Evolutionary conservation across 2,329 filamentous ascomycete genomes (phyloP).

Genomic region (Sporothrix luriei): DNA sequence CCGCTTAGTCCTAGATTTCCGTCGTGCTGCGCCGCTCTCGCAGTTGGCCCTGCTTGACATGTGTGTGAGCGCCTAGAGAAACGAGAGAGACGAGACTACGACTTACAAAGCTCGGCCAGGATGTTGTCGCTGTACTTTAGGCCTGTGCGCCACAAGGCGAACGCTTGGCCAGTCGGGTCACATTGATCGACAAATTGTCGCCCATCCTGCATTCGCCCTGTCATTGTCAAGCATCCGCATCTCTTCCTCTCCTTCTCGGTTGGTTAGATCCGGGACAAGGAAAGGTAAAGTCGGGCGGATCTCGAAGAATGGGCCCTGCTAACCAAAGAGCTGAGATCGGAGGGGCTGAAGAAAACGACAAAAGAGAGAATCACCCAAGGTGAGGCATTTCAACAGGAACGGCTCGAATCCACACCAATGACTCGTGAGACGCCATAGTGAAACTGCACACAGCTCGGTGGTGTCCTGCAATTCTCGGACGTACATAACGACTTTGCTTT

Average conservation of each 20-base stretch:
- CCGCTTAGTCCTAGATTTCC: not conserved
- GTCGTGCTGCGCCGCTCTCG: constrained; percentile 13
- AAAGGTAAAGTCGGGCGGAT: not conserved
- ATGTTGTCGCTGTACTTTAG: too few species aligned
- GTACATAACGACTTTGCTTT: not conserved
- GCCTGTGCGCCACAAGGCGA: not conserved
- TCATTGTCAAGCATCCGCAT: not conserved
- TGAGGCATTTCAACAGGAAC: constrained; percentile 17
- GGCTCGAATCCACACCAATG: not conserved
- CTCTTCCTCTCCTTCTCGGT: not conserved
- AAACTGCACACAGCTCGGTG: not conserved
- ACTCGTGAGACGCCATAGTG: not conserved
- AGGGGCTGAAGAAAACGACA: not conserved
- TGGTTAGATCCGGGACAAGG: not conserved
- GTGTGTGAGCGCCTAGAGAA: not conserved
- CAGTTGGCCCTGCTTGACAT: not conserved
- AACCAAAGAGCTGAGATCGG: not conserved
- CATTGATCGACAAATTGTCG: constrained; percentile 3
- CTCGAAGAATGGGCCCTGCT: not conserved
- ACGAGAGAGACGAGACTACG: too few species aligned
- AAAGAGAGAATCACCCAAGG: not conserved
- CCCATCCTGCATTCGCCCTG: not conserved
- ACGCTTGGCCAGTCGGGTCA: not conserved
- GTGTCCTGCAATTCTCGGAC: not conserved
- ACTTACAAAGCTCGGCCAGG: too few species aligned